Conservation (phyloP, 257 asterid genomes). For the Nicotiana attenuata region DNA sequence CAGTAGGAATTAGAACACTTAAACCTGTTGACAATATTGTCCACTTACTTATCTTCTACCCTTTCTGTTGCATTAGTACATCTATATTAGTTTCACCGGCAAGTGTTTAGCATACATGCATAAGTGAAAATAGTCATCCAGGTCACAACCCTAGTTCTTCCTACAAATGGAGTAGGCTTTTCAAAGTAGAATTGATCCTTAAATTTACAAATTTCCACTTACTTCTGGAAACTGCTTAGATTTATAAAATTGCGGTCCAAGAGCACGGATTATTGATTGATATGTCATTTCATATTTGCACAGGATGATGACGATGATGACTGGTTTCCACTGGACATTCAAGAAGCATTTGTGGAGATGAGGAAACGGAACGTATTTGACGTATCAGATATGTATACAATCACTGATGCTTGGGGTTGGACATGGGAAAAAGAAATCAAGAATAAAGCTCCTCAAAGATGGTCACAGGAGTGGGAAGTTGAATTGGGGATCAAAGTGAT, state of each 20-base stretch:
- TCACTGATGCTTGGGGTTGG: slow-evolving; percentile 99
- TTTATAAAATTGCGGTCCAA: background rate
- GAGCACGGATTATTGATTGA: background rate
- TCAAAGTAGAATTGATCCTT: background rate
- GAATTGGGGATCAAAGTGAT: slow-evolving; percentile 78
- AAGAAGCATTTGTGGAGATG: slow-evolving; percentile 85
- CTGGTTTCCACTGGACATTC: slow-evolving; percentile 92
- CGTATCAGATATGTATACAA: slow-evolving; percentile 88
- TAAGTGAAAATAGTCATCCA: slow-evolving; percentile 3
- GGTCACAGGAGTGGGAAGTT: slow-evolving; percentile 99
- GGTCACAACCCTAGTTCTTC: background rate
- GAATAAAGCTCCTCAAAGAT: slow-evolving; percentile 81
- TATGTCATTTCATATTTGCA: slow-evolving; percentile 6
- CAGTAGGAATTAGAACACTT: background rate
- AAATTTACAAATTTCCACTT: background rate
- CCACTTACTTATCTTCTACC: background rate
- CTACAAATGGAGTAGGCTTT: background rate
- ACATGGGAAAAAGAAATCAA: slow-evolving; percentile 86
- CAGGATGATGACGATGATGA: slow-evolving; percentile 93
- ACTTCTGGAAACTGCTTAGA: background rate
- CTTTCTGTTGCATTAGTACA: background rate
- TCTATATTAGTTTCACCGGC: background rate
- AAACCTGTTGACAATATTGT: background rate
- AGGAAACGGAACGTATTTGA: slow-evolving; percentile 83
- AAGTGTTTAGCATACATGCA: background rate